These are phyloP conservation scores for Triticum timopheevii DNA, from an alignment of 176 grass and related monocot species.

Conservation along the genomic window DNA sequence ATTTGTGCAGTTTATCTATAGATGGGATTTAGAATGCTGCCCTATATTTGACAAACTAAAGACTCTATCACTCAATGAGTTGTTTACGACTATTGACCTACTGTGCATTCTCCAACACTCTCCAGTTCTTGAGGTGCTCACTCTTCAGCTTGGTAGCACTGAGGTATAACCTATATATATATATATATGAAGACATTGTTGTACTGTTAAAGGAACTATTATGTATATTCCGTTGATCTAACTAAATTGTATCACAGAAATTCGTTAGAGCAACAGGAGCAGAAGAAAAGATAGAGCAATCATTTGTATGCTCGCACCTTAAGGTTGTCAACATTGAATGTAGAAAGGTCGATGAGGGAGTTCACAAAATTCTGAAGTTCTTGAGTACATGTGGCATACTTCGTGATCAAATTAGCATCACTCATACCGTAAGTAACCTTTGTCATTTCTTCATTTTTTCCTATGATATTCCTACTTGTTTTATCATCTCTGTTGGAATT, in stretches of 20 bases:
- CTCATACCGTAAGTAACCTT: background rate
- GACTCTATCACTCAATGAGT: background rate
- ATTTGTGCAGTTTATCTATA: background rate
- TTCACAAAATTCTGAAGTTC: background rate
- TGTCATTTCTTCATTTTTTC: background rate
- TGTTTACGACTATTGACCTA: background rate
- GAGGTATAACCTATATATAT: background rate
- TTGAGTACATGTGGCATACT: background rate
- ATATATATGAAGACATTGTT: background rate
- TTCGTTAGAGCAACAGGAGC: background rate
- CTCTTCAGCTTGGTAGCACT: background rate
- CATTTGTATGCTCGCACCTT: background rate
- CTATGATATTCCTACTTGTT: background rate
- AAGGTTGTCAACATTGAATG: background rate
- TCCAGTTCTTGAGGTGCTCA: background rate
- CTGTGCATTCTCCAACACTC: background rate
- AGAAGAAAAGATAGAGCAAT: background rate
- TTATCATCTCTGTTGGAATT: background rate
- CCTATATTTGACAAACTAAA: background rate
- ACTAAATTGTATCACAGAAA: background rate
- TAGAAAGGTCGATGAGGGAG: background rate
- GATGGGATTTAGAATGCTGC: background rate
- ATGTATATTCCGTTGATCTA: background rate
- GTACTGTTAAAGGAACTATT: background rate
- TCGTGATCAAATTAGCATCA: background rate